Base-by-base conservation (phyloP, 441 rosid species). In the Dalechampia spathulata region DNA sequence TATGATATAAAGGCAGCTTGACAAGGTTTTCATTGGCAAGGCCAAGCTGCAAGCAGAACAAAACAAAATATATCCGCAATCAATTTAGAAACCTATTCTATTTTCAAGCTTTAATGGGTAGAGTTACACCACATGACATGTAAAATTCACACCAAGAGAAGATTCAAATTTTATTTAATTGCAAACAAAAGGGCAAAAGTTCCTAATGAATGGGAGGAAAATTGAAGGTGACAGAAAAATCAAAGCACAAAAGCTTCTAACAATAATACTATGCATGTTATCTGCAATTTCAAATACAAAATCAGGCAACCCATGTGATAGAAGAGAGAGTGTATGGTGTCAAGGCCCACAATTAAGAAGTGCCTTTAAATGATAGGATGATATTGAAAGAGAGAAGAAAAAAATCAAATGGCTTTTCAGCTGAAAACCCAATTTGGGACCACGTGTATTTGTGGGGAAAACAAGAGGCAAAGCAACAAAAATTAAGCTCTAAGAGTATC, bases 231-330 rank as follows among this genome's bases (percentile, higher is more conserved):
- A 17, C 25, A 26, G 11, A 11, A 23, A 44, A 41, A 20, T 27
- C 32, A 37, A 37, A 38, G 12, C 16, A 20, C 37, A 6, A 57
- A 14, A 43, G 41, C 55, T 14, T 23, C 34, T 32, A 45, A 15
- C 47, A 27, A 25, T 11, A 46, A 5, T 4, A 30, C 4, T 30
- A 2, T 37, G 41, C 40, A 19, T 27, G 38, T 54, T 36, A 37
- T 13, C 7, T 5, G 7, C 28, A 20, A 37, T 9, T 54, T 48
- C 38, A 8, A 52, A 7, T 15, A 26, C 15, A 20, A 21, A 32
- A 30, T 66, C 56, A 34, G 44, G 57, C 72, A 71, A 32, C 55
- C 66, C 71, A 66, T 61, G 67, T 64, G 67, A 63, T 44, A 11
- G 37, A 63, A 66, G 58, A 59, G 17, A 7, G 32, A n/a, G 3